phyloP scores from a whole-genome alignment of 2,329 filamentous ascomycete genomes.

The Xylariaceae sp. region DNA sequence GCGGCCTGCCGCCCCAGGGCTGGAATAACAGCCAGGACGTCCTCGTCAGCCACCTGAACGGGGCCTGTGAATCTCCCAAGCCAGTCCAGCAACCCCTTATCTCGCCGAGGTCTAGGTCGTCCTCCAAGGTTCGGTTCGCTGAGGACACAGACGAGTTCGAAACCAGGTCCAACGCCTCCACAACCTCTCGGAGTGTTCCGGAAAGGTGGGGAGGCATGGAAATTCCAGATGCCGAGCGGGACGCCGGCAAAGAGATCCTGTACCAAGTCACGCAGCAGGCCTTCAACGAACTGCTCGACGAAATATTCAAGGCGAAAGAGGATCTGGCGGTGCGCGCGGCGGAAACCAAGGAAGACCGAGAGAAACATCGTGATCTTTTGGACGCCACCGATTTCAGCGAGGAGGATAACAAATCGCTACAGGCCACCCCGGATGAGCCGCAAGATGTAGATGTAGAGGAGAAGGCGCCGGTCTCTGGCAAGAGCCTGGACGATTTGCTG shows the following conservation, averaged over 20 bases:
- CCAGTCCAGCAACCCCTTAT: slow-evolving; percentile 28
- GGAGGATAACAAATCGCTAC: slow-evolving; percentile 1
- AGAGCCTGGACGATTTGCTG: slow-evolving; percentile 33
- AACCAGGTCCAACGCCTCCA: slow-evolving; percentile 62
- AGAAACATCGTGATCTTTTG: slow-evolving; percentile 45
- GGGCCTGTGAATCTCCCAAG: slow-evolving; percentile 36
- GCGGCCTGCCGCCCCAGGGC: slow-evolving; percentile 53
- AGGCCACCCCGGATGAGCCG: slow-evolving; percentile 6
- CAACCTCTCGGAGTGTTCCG: slow-evolving; percentile 63
- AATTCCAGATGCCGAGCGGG: slow-evolving; percentile 70
- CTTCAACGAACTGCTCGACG: slow-evolving; percentile 85
- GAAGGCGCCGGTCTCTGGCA: slow-evolving; percentile 14
- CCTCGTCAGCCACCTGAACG: slow-evolving; percentile 31
- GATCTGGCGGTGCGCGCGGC: slow-evolving; percentile 63
- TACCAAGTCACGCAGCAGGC: slow-evolving; percentile 89
- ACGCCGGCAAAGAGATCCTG: slow-evolving; percentile 79
- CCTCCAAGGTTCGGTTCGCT: slow-evolving; percentile 71
- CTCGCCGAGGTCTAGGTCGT: slow-evolving; percentile 59
- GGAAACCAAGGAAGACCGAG: slow-evolving; percentile 53
- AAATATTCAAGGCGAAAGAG: slow-evolving; percentile 76
- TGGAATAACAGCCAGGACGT: slow-evolving; percentile 57
- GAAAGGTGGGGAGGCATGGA: slow-evolving; percentile 74
- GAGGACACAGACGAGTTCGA: slow-evolving; percentile 66
- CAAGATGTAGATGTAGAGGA: slow-evolving; percentile 4
- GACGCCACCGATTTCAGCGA: slow-evolving; percentile 29